Conservation (phyloP, 176 grass and related monocot genomes). For the Oryza longistaminata region DNA sequence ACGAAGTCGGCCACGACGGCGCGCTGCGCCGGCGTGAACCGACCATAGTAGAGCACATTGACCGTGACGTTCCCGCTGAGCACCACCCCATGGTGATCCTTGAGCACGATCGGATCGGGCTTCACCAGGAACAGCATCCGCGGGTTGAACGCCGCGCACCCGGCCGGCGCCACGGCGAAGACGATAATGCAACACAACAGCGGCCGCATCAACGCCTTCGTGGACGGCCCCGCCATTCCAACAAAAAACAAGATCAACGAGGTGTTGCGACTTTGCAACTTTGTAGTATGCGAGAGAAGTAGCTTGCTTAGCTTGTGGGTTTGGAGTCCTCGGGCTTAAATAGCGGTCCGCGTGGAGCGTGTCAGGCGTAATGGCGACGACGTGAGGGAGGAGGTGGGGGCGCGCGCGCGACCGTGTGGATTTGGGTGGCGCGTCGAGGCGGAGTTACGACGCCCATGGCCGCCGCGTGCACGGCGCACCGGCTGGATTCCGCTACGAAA, state of each 20-base stretch:
- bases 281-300: background rate
- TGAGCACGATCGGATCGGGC: constrained; percentile 61
- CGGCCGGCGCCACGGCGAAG: background rate
- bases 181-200: background rate
- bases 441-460: background rate
- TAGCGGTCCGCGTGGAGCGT: background rate
- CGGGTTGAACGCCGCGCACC: constrained; percentile 43
- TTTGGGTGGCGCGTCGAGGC: background rate
- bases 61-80: constrained; percentile 70
- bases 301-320: background rate
- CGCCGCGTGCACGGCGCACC: background rate
- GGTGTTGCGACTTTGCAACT: background rate
- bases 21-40: constrained; percentile 63
- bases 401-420: background rate
- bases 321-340: background rate
- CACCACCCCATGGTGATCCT: constrained; percentile 62
- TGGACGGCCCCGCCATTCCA: constrained; percentile 1
- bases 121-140: constrained; percentile 70
- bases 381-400: background rate
- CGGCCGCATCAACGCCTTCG: background rate
- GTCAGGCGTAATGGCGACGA: background rate
- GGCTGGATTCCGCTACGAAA: background rate
- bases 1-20: constrained; percentile 68
- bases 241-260: background rate
- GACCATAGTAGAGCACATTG: constrained; percentile 79